Evolutionary conservation across 2,329 filamentous ascomycete species (phyloP), one percentile per base, ranked within the genome.

Genomic region (Phaeosphaeria sp.): DNA sequence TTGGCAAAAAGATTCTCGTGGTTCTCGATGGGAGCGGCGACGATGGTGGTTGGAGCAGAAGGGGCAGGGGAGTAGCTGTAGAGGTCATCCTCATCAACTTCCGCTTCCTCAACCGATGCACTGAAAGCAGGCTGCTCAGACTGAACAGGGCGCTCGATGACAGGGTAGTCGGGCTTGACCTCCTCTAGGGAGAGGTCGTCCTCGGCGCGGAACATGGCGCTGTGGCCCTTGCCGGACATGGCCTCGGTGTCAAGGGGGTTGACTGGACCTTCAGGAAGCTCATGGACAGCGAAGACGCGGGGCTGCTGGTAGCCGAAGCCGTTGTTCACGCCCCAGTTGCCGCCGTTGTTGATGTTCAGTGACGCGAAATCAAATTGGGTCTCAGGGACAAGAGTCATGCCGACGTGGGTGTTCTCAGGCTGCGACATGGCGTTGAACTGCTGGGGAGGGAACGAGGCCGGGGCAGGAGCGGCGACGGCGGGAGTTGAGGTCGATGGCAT

Each of bases 311-410:
- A 77, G 67, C 69, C 74, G 71, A 80, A 80, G 39, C 64, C 66
- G 75, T 86, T 89, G 74, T 81, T 83, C 76, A 84, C 88, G 46
- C 72, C 71, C 57, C 81, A 80, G 71, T 73, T 80, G 69, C 68
- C 74, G 64, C 70, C 73, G 69, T 74, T 76, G 67, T 74, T 76
- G 46, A 93, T 76, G 68, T 86, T 85, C 68, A 95, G 84, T 79
- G 90, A 86, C 53, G 88, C 87, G 68, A 93, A 89, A 70, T 96
- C 90, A 77, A 93, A 83, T 52, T 81, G 83, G 67, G 90, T 88
- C 78, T 96, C 92, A 1, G 92, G 91, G 47, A 96, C 87, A 85
- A 93, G 90, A 56, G 90, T 87, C 85, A 96, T 90, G 71, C 89
- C 89, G 64, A 93, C 80, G 56, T 86, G 84, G 23, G 81, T 76